Base-by-base conservation (phyloP, 108 stramenopile genomes). In the Thalassiosira profunda region DNA sequence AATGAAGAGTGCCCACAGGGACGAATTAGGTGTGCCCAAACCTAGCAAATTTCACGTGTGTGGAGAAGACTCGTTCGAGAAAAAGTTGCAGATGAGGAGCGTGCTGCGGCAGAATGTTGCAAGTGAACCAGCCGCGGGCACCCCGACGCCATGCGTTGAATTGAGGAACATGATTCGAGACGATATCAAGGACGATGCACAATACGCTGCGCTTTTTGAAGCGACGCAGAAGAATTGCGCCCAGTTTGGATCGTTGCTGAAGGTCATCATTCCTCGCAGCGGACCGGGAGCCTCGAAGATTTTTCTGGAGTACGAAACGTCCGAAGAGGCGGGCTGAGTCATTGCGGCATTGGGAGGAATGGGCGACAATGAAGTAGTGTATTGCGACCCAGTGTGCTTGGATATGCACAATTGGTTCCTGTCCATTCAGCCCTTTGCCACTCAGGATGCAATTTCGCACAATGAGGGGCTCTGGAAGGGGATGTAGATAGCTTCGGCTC, bases 201-300 rank as follows among this genome's bases (percentile, higher is more conserved):
- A 94, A 48, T 92, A 92, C 51, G 76, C 86, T 36, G 96, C 97
- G 36, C 91, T 98, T 35, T 34, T 96, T 60, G 91, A 95, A 79
- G 97, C 97, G 49, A 98, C 96, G n/a, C 78, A 86, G 62, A 93
- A 94, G 29, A 96, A 97, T 81, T 97, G 97, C 62, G 59, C 78
- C 21, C 86, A 88, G 40, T 98, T 95, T 79, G 97, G 97, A 17
- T 67, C 87, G 15, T 71, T 98, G 37, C 84, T 86, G 43, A 76
- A 76, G 23, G 83, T 96, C 46, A 65, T 86, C 45, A 96, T 98
- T 61, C 93, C 95, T 28, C 81, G 84, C 51, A 55, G 53, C 14
- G 90, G 86, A 7, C 85, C 90, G 43, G 94, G 94, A 20, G 88
- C 74, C 1, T 90, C 90, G 34, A 88, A 92, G 65, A 81, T 96